Evolutionary conservation across 75 land plant species (phyloP).

Genomic region (Picea glauca): DNA sequence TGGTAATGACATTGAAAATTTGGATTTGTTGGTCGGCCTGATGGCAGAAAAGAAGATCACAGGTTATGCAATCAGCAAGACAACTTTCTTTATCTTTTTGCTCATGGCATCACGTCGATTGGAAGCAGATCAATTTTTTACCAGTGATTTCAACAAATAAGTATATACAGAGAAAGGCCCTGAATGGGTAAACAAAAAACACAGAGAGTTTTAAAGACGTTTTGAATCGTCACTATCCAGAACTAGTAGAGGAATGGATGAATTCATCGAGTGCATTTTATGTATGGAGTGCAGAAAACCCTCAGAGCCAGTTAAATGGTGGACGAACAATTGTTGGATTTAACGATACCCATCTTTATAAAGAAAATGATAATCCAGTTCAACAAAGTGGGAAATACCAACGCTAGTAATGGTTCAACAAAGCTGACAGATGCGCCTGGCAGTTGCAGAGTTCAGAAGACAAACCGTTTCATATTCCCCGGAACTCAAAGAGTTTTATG

Average conservation of each 20-base stretch:
- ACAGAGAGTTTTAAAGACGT: slow-evolving; percentile 66
- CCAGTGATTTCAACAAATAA: background rate
- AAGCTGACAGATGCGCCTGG: too few species aligned
- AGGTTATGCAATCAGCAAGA: slow-evolving; percentile 63
- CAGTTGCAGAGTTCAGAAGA: too few species aligned
- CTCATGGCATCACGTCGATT: slow-evolving; percentile 63
- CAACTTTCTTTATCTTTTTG: slow-evolving; percentile 55
- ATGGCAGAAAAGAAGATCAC: slow-evolving; percentile 64
- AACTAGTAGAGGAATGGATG: slow-evolving; percentile 49
- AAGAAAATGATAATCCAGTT: too few species aligned
- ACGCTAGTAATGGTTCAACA: too few species aligned
- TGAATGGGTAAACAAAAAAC: slow-evolving; percentile 53
- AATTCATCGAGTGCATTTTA: slow-evolving; percentile 58
- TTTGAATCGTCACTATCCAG: slow-evolving; percentile 43
- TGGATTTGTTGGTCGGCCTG: slow-evolving; percentile 58
- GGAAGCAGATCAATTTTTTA: slow-evolving; percentile 64
- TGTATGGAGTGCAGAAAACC: slow-evolving; percentile 32
- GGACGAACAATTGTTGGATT: too few species aligned
- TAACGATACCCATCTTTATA: too few species aligned
- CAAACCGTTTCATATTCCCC: too few species aligned
- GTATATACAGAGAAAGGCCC: too few species aligned
- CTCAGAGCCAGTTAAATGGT: background rate
- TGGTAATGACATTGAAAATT: slow-evolving; percentile 56
- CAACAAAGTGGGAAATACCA: too few species aligned
- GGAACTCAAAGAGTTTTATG: too few species aligned